Evolutionary conservation across 1,284 basidiomycete species (phyloP), one percentile per base, ranked within the genome.

Genomic region (Sporisorium scitamineum): DNA sequence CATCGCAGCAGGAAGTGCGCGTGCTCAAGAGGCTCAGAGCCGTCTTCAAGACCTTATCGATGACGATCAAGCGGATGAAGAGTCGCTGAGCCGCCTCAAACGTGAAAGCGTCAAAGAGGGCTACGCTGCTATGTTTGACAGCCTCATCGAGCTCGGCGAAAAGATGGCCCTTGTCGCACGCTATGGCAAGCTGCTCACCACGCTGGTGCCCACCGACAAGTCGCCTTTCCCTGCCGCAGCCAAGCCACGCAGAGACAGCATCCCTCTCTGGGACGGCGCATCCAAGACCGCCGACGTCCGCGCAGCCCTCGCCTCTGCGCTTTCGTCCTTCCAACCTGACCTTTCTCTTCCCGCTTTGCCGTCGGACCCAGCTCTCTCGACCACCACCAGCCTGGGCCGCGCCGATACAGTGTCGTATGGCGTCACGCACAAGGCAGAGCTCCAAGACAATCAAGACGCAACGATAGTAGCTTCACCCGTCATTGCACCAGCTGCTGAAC

Each of bases 91-190:
- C 51, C 61, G 62, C 4, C 42, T 62, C 44, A 82, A 81, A 62
- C 66, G 81, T 27, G 60, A 78, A 22, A 68, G 63, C 48, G 55
- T 81, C 61, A 66, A 70, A 41, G 67, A 77, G n/a, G 67, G 70
- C 26, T 80, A 74, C 26, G 48, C 54, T n/a, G 66, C 63, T 56
- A 68, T 79, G 60, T 79, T 82, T 41, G 81, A 83, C 65, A 78
- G 76, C 50, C 61, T 82, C 47, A 79, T 80, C 58, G 79, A 80
- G 59, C 76, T 80, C 50, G 81, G 81, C 20, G 81, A 83, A 39
- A 81, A 80, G 64, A 57, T 80, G 61, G 76, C 81, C 3, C 60
- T 82, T 22, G 70, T 76, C 7, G 78, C 81, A 10, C 76, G 78
- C 16, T 76, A 83, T 51, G 80, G 80, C 56, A 83, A 83, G 61